These are phyloP conservation scores for Fraxinus xanthoxyloides DNA, from an alignment of 305 asterid species.

Conservation along the genomic window DNA sequence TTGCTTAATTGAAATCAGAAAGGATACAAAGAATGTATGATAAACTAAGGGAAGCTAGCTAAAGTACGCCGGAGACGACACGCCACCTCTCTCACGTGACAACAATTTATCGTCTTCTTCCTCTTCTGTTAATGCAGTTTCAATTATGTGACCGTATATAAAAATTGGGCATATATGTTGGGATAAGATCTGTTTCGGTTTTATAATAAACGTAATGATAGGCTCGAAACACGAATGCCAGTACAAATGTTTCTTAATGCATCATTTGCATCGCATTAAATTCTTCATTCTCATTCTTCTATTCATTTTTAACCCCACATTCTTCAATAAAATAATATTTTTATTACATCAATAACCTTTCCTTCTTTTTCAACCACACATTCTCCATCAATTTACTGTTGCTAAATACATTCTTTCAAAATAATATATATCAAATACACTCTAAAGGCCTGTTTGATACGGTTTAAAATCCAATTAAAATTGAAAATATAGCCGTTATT, in stretches of 20 bases:
- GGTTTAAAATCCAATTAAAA: no score
- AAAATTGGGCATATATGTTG: not conserved
- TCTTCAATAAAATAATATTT: no score
- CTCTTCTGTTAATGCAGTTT: not conserved
- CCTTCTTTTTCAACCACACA: no score
- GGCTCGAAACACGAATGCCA: slow-evolving; percentile 28
- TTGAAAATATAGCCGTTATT: no score
- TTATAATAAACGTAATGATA: slow-evolving; percentile 8
- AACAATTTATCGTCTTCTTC: not conserved
- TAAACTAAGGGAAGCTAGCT: slow-evolving; percentile 19
- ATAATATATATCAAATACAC: no score
- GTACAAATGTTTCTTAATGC: slow-evolving; percentile 20
- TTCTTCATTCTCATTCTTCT: no score
- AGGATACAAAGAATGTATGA: not conserved
- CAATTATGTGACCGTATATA: not conserved
- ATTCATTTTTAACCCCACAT: no score
- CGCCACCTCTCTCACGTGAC: slow-evolving; percentile 18
- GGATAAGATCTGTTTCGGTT: not conserved
- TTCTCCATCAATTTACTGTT: no score
- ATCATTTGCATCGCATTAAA: no score
- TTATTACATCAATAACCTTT: no score
- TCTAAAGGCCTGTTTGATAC: no score
- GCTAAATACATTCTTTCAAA: no score
- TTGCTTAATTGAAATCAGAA: slow-evolving; percentile 17
- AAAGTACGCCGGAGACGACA: slow-evolving; percentile 38